phyloP scores from a whole-genome alignment of 495 filamentous ascomycete species.

The Neurospora terricola region DNA sequence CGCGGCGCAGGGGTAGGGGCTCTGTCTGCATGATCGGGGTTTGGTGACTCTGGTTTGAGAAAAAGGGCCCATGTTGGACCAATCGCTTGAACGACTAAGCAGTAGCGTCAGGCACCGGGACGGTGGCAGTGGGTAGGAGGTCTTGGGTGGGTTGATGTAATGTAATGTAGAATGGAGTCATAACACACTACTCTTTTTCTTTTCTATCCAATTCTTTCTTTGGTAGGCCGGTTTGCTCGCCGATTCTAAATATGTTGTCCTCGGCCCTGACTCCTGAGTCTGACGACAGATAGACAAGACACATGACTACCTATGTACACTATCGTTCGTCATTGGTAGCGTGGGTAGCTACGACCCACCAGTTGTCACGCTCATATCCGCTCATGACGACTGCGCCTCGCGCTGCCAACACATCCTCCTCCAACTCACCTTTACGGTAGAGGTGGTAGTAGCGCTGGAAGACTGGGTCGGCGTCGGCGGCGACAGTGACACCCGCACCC shows the following conservation, averaged over 20 bases:
- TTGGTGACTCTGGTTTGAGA: background rate
- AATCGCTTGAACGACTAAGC: background rate
- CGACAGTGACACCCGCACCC: background rate
- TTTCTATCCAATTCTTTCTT: background rate
- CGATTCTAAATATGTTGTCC: background rate
- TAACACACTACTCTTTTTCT: background rate
- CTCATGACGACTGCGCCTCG: conserved; percentile 68
- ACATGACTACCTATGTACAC: conserved; percentile 4
- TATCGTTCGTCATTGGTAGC: background rate
- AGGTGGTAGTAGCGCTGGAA: conserved; percentile 95
- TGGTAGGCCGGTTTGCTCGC: background rate
- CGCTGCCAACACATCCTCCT: conserved; percentile 63
- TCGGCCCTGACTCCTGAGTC: background rate
- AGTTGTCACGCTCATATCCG: conserved; percentile 97
- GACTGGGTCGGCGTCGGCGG: conserved; percentile 32
- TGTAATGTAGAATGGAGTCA: background rate
- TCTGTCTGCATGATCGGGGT: background rate
- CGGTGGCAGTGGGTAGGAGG: background rate
- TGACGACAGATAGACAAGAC: background rate
- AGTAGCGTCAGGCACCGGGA: background rate
- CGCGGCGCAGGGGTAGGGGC: background rate
- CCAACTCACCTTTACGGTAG: conserved; percentile 78
- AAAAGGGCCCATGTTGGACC: background rate
- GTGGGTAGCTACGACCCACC: conserved; percentile 61
- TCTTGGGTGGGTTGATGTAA: background rate